phyloP scores from a whole-genome alignment of 2,329 filamentous ascomycete species.

The Domatiomyces globalis region DNA sequence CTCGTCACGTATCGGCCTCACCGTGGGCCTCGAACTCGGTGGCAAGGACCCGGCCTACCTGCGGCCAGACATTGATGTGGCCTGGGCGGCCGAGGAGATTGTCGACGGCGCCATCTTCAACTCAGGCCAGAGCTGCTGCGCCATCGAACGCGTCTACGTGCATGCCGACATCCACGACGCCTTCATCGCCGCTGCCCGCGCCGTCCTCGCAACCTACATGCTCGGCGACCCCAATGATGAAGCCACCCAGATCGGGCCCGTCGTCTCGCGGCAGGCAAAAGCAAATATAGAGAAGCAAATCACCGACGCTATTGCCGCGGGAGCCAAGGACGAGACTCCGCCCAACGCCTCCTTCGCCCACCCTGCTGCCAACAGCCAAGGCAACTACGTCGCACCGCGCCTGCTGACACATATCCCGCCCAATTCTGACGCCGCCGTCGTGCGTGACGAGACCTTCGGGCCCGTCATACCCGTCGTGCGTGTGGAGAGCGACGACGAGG shows the following conservation, averaged over 20 bases:
- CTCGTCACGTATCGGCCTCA: slow-evolving; percentile 46
- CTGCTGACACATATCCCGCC: slow-evolving; percentile 54
- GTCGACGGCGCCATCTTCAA: slow-evolving; percentile 96
- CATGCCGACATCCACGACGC: slow-evolving; percentile 69
- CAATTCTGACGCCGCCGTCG: slow-evolving; percentile 70
- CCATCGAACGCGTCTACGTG: slow-evolving; percentile 83
- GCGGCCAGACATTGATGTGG: slow-evolving; percentile 68
- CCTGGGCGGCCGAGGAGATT: slow-evolving; percentile 86
- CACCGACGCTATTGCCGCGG: slow-evolving; percentile 66
- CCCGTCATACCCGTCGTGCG: slow-evolving; percentile 84
- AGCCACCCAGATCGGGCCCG: slow-evolving; percentile 70
- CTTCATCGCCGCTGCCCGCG: slow-evolving; percentile 66
- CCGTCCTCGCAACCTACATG: slow-evolving; percentile 66
- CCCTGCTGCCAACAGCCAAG: slow-evolving; percentile 42
- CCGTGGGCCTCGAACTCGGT: slow-evolving; percentile 79
- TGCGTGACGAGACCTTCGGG: slow-evolving; percentile 91
- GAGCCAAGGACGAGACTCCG: slow-evolving; percentile 72
- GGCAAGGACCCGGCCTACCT: slow-evolving; percentile 93
- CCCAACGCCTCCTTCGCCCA: slow-evolving; percentile 62
- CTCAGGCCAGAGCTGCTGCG: slow-evolving; percentile 95
- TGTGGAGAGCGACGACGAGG: slow-evolving; percentile 67
- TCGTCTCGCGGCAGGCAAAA: slow-evolving; percentile 68
- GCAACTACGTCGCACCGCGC: slow-evolving; percentile 80
- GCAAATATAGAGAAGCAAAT: slow-evolving; percentile 65
- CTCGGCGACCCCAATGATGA: slow-evolving; percentile 77